Conservation (phyloP, 2,329 filamentous ascomycete genomes). For the Ceratocystis lukuohia region DNA sequence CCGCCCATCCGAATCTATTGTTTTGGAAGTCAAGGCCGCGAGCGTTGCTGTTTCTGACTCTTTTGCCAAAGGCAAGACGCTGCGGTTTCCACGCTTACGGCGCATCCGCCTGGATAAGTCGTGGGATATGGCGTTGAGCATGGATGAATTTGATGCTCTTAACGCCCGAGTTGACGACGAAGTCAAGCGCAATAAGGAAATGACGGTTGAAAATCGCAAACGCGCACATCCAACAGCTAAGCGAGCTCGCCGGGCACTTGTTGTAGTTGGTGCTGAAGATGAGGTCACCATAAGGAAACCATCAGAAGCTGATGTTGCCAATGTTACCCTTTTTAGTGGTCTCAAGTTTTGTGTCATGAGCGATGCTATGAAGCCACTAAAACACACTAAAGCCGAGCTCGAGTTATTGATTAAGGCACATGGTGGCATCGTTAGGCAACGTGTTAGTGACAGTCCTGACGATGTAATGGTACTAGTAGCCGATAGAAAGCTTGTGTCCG, state of each 20-base stretch:
- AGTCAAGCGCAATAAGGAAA: constrained; percentile 51
- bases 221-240: constrained; percentile 34
- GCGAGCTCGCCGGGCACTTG: constrained; percentile 53
- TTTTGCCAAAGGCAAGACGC: constrained; percentile 62
- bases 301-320: constrained; percentile 24
- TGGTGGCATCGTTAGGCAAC: constrained; percentile 68
- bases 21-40: constrained; percentile 79
- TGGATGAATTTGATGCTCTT: constrained; percentile 63
- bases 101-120: constrained; percentile 65
- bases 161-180: constrained; percentile 57
- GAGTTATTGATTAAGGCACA: constrained; percentile 72
- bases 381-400: constrained; percentile 64
- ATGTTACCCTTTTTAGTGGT: constrained; percentile 56
- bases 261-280: constrained; percentile 51
- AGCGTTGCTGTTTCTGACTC: constrained; percentile 61
- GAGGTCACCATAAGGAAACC: not conserved
- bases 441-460: constrained; percentile 37
- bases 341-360: constrained; percentile 74
- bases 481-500: constrained; percentile 69
- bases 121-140: constrained; percentile 68
- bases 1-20: constrained; percentile 71
- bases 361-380: constrained; percentile 54
- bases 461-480: constrained; percentile 57
- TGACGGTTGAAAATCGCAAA: constrained; percentile 60
- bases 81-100: constrained; percentile 87